phyloP scores from a whole-genome alignment of 495 filamentous ascomycete species.

The Aspergillus panamensis region DNA sequence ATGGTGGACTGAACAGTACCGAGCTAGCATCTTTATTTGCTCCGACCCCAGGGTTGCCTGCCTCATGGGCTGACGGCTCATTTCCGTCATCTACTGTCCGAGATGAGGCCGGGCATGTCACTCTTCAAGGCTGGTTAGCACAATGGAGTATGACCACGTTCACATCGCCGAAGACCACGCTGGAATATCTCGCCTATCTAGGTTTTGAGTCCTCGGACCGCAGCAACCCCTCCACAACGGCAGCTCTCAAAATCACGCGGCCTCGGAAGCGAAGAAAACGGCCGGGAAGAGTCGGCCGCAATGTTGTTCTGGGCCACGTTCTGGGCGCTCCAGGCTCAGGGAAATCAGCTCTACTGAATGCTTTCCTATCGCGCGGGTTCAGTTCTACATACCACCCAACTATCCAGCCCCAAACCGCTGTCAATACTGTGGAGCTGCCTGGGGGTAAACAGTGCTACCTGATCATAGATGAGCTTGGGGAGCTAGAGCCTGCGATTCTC shows the following conservation, averaged over 20 bases:
- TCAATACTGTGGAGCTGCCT: slow-evolving; percentile 93
- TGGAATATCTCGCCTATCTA: slow-evolving; percentile 93
- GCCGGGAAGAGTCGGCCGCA: slow-evolving; percentile 82
- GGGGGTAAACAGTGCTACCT: slow-evolving; percentile 97
- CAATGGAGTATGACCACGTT: slow-evolving; percentile 99
- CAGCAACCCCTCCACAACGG: slow-evolving; percentile 62
- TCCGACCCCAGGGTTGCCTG: slow-evolving; percentile 84
- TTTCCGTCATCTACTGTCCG: slow-evolving; percentile 94
- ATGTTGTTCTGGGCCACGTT: slow-evolving; percentile 96
- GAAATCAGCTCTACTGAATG: slow-evolving; percentile 84
- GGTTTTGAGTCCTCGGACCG: slow-evolving; percentile 74
- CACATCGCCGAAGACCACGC: slow-evolving; percentile 85
- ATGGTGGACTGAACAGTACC: slow-evolving; percentile 82
- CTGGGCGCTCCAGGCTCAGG: slow-evolving; percentile 77
- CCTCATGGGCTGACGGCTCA: slow-evolving; percentile 83
- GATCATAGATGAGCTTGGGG: slow-evolving; percentile 93
- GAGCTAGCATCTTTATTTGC: slow-evolving; percentile 87
- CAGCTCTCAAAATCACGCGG: slow-evolving; percentile 87
- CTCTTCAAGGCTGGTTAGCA: slow-evolving; percentile 94
- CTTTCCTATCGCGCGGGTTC: slow-evolving; percentile 86
- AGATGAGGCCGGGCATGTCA: slow-evolving; percentile 93
- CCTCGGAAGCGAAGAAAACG: slow-evolving; percentile 77
- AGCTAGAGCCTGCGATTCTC: slow-evolving; percentile 86
- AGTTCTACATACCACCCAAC: slow-evolving; percentile 85
- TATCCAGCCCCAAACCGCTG: slow-evolving; percentile 86